Percentiles rank a stretch among this genome's conserved stretches.
Conservation (phyloP, 805 yeast genomes). For the Candida railenensis region DNA sequence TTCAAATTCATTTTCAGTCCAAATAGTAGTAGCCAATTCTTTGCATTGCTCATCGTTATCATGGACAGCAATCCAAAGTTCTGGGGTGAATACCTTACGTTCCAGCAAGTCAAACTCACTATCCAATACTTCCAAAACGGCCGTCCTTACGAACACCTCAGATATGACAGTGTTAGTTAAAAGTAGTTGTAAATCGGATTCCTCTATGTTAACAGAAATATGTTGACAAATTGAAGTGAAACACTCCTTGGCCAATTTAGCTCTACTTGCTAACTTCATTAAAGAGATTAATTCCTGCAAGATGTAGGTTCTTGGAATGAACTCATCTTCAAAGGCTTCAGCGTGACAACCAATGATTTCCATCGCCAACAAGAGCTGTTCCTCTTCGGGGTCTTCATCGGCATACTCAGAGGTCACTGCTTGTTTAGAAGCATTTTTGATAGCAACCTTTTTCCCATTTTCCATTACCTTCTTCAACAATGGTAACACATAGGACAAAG, state of each 20-base stretch:
- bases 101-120: slow-evolving; percentile 69
- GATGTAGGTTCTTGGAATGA: slow-evolving; percentile 68
- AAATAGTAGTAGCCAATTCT: slow-evolving; percentile 73
- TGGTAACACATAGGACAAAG: slow-evolving; percentile 76
- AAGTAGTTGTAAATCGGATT: slow-evolving; percentile 57
- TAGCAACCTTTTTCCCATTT: slow-evolving; percentile 58
- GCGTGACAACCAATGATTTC: slow-evolving; percentile 72
- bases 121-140: slow-evolving; percentile 82
- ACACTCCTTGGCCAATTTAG: slow-evolving; percentile 82
- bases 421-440: slow-evolving; percentile 50
- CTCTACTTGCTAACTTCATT: slow-evolving; percentile 71
- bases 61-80: slow-evolving; percentile 75
- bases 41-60: slow-evolving; percentile 66
- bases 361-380: slow-evolving; percentile 72
- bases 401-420: slow-evolving; percentile 62
- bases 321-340: slow-evolving; percentile 62
- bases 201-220: slow-evolving; percentile 60
- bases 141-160: slow-evolving; percentile 68
- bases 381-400: slow-evolving; percentile 88
- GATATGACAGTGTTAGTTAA: slow-evolving; percentile 58
- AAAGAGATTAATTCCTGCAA: slow-evolving; percentile 62
- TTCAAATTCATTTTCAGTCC: slow-evolving; percentile 74
- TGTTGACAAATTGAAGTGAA: slow-evolving; percentile 75
- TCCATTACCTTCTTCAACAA: slow-evolving; percentile 66
- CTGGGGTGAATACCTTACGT: slow-evolving; percentile 47